Conservation (phyloP, 371 early-diverging fungal genomes). For the Cokeromyces recurvatus region DNA sequence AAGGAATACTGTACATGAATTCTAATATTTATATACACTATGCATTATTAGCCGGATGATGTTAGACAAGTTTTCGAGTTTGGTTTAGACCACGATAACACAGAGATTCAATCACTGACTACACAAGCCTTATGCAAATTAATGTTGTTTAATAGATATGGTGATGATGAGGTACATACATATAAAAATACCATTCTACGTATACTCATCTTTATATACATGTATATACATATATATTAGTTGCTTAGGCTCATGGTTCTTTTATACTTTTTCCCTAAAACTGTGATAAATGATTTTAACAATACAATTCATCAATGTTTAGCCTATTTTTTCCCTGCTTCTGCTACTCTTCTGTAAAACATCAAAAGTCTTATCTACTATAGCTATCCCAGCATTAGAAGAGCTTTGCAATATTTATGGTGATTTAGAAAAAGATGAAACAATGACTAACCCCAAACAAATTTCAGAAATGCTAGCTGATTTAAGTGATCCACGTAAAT, state of each 20-base stretch:
- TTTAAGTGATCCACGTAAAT: constrained; percentile 55
- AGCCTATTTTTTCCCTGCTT: constrained; percentile 83
- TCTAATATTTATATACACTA: not conserved
- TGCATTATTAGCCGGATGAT: constrained; percentile 26
- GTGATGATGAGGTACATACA: constrained; percentile 47
- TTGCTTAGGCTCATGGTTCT: constrained; percentile 64
- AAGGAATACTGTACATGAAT: too few species aligned
- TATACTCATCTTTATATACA: not conserved
- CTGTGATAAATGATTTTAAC: constrained; percentile 48
- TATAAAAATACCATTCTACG: too few species aligned
- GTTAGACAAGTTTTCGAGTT: constrained; percentile 42
- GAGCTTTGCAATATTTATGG: constrained; percentile 29
- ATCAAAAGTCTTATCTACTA: constrained; percentile 55
- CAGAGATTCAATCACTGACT: constrained; percentile 50
- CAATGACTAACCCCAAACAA: constrained; percentile 47
- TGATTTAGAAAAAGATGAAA: constrained; percentile 36
- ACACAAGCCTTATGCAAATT: constrained; percentile 64
- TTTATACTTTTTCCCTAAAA: constrained; percentile 75
- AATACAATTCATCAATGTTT: constrained; percentile 75
- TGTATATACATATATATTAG: constrained; percentile 21
- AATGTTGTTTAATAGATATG: constrained; percentile 52
- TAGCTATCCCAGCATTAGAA: constrained; percentile 30
- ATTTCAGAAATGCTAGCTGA: constrained; percentile 56
- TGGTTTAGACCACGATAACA: constrained; percentile 44
- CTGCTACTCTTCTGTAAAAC: constrained; percentile 63